These are phyloP conservation scores for Chalaropsis thielavioides DNA, from an alignment of 2,329 filamentous ascomycete genomes.

Conservation along the genomic window DNA sequence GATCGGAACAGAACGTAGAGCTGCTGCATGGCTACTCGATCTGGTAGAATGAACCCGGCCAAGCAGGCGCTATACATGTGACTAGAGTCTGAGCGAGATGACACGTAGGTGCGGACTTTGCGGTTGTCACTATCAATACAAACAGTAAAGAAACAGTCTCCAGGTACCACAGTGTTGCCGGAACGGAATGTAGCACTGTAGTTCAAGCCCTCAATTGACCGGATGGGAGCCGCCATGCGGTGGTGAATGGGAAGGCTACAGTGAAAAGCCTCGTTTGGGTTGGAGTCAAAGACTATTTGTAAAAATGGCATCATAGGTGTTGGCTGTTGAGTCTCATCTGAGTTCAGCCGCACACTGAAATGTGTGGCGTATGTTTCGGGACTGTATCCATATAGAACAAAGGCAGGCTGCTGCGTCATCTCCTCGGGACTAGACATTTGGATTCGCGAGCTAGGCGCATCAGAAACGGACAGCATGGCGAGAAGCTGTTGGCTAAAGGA, in stretches of 20 bases:
- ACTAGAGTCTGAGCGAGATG: background rate
- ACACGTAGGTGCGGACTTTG: slow-evolving; percentile 6
- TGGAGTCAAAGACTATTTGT: slow-evolving; percentile 10
- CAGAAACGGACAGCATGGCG: background rate
- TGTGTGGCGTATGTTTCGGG: background rate
- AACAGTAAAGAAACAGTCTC: slow-evolving; percentile 11
- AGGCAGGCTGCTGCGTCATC: background rate
- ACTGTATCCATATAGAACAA: background rate
- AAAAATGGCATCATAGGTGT: slow-evolving; percentile 5
- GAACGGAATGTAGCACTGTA: background rate
- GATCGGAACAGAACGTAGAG: slow-evolving; percentile 7
- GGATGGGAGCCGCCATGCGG: background rate
- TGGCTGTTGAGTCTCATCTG: background rate
- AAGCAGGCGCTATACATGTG: slow-evolving; percentile 5
- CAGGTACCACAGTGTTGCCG: background rate
- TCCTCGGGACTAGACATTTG: background rate
- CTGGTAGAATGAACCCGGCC: background rate
- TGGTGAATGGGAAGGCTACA: background rate
- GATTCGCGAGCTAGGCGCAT: background rate
- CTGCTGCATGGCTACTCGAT: slow-evolving; percentile 1
- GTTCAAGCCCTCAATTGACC: background rate
- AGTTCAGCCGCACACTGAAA: background rate
- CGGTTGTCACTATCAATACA: slow-evolving; percentile 5
- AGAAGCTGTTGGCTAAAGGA: background rate
- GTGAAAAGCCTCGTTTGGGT: background rate